Evolutionary conservation across 345 rosid genomes (phyloP).

Genomic region (Aquilaria malaccensis): DNA sequence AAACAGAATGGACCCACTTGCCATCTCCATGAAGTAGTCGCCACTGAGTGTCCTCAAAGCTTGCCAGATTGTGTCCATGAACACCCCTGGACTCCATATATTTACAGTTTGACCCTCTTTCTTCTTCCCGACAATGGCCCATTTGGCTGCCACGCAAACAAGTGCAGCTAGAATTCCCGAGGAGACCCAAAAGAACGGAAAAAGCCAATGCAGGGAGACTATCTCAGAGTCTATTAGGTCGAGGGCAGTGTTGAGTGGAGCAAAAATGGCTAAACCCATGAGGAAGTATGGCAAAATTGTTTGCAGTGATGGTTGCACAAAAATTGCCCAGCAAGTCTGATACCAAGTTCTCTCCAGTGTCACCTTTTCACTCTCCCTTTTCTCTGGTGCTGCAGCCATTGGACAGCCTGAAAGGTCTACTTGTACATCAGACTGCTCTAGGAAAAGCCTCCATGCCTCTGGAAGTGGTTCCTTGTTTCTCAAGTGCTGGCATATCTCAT

Average conservation of each 20-base stretch:
- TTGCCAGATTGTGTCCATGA: slow-evolving; percentile 60
- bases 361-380: slow-evolving; percentile 20
- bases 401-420: slow-evolving; percentile 64
- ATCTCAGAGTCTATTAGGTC: slow-evolving; percentile 20
- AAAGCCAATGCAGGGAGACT: slow-evolving; percentile 32
- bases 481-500: slow-evolving; percentile 56
- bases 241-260: slow-evolving; percentile 30
- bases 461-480: slow-evolving; percentile 56
- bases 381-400: slow-evolving; percentile 38
- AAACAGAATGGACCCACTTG: slow-evolving; percentile 33
- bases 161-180: slow-evolving; percentile 38
- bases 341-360: slow-evolving; percentile 43
- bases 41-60: slow-evolving; percentile 47
- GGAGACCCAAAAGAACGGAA: slow-evolving; percentile 43
- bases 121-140: slow-evolving; percentile 56
- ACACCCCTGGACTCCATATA: slow-evolving; percentile 44
- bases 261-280: slow-evolving; percentile 30
- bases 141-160: slow-evolving; percentile 40
- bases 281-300: slow-evolving; percentile 48
- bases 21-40: slow-evolving; percentile 55
- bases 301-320: slow-evolving; percentile 53
- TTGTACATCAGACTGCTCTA: slow-evolving; percentile 58
- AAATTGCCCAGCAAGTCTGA: slow-evolving; percentile 41
- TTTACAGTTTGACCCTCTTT: slow-evolving; percentile 35
- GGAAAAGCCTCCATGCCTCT: slow-evolving; percentile 49